Conservation (phyloP, 305 asterid species). For the Fraxinus ornus region DNA sequence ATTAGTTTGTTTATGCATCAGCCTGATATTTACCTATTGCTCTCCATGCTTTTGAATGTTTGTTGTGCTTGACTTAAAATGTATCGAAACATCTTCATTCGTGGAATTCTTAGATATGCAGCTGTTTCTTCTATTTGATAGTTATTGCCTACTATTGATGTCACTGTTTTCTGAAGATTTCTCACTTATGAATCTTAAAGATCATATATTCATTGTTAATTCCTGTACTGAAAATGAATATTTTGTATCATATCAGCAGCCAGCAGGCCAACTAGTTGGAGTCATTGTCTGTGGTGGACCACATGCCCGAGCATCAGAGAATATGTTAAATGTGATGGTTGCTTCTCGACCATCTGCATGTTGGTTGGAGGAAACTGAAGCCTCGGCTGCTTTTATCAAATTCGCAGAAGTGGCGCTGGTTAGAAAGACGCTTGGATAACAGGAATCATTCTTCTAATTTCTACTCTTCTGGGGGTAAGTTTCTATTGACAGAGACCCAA, state of each 20-base stretch:
- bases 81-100: not conserved
- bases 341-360: slow-evolving; percentile 27
- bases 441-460: slow-evolving; percentile 78
- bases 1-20: not conserved
- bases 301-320: slow-evolving; percentile 36
- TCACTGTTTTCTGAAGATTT: slow-evolving; percentile 6
- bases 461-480: slow-evolving; percentile 85
- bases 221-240: slow-evolving; percentile 8
- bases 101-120: not conserved
- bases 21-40: not conserved
- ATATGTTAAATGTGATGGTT: slow-evolving; percentile 43
- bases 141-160: slow-evolving; percentile 6
- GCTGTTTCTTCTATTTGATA: slow-evolving; percentile 7
- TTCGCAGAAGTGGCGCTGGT: slow-evolving; percentile 56
- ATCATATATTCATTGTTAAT: not conserved
- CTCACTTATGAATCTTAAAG: not conserved
- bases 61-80: slow-evolving; percentile 2
- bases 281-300: slow-evolving; percentile 50
- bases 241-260: slow-evolving; percentile 18
- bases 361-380: slow-evolving; percentile 51
- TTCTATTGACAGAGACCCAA: not conserved
- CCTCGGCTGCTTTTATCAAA: slow-evolving; percentile 29
- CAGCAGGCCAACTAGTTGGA: slow-evolving; percentile 66
- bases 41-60: not conserved
- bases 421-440: slow-evolving; percentile 75